Percentiles rank a stretch among this genome's conserved stretches.
Evolutionary conservation across 352 stramenopile genomes (phyloP).

Genomic region (Thraustochytrium striatum): DNA sequence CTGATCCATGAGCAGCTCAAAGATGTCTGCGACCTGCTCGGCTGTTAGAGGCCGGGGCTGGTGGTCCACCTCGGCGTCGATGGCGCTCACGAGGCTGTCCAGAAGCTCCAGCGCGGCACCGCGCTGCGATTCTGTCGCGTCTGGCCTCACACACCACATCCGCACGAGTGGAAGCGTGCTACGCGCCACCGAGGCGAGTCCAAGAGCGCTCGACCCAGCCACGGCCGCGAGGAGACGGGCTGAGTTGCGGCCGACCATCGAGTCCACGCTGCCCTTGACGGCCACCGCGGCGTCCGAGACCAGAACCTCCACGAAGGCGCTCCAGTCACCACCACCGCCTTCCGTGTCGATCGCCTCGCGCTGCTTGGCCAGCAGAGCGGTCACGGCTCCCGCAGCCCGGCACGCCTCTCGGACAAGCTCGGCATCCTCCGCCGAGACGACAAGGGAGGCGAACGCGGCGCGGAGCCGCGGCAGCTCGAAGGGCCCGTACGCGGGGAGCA

Average conservation of each 20-base stretch:
- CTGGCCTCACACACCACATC: constrained; percentile 27
- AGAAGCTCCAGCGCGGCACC: constrained; percentile 21
- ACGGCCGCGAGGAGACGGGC: not conserved
- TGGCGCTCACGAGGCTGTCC: not conserved
- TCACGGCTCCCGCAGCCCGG: not conserved
- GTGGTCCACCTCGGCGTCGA: constrained; percentile 37
- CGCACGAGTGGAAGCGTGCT: constrained; percentile 1
- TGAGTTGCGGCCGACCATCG: constrained; percentile 18
- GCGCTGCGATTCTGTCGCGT: constrained; percentile 36
- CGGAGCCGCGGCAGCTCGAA: constrained; percentile 3
- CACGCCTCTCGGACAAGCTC: constrained; percentile 4
- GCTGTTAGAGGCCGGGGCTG: not conserved
- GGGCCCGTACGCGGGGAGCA: not conserved
- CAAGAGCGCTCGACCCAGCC: constrained; percentile 24
- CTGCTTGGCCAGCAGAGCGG: not conserved
- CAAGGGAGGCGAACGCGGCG: not conserved
- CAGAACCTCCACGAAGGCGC: not conserved
- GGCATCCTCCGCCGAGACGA: constrained; percentile 21
- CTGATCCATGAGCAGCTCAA: not conserved
- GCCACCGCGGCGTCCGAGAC: not conserved
- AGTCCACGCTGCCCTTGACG: constrained; percentile 4
- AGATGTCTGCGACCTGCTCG: not conserved
- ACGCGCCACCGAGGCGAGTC: not conserved
- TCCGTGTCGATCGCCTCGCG: not conserved
- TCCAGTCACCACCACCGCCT: not conserved